Evolutionary conservation across 345 rosid species (phyloP).

Genomic region (Trapa bicornis): DNA sequence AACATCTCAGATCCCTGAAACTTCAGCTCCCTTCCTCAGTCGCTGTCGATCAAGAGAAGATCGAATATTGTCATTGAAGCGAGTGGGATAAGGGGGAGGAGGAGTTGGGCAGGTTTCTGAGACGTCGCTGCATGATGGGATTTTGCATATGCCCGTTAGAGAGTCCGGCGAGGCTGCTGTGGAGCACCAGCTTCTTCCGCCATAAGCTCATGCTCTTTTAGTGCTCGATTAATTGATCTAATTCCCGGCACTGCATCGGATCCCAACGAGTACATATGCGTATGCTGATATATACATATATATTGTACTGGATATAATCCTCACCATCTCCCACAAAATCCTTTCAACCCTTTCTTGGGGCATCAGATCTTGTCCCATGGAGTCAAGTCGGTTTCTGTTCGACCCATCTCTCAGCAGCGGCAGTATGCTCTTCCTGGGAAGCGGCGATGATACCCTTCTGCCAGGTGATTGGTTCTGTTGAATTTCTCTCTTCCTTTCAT

Average conservation of each 20-base stretch:
- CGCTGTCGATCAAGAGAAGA: background rate
- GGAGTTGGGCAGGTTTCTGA: slow-evolving; percentile 5
- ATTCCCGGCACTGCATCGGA: background rate
- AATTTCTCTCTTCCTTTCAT: background rate
- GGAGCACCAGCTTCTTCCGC: slow-evolving; percentile 90
- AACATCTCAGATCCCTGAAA: background rate
- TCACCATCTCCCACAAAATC: background rate
- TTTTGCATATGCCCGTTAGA: slow-evolving; percentile 66
- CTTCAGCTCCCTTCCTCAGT: slow-evolving; percentile 1
- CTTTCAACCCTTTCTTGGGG: background rate
- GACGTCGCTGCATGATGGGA: slow-evolving; percentile 56
- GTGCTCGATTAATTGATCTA: slow-evolving; percentile 5
- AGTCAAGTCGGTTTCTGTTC: slow-evolving; percentile 53
- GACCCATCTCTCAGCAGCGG: slow-evolving; percentile 43
- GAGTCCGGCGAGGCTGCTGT: slow-evolving; percentile 70
- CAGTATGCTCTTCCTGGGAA: slow-evolving; percentile 58
- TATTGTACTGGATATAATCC: background rate
- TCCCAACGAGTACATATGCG: background rate
- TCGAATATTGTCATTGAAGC: background rate
- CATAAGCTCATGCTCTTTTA: slow-evolving; percentile 74
- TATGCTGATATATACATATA: background rate
- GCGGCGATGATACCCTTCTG: slow-evolving; percentile 22
- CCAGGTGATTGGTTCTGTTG: slow-evolving; percentile 16
- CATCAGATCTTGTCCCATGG: slow-evolving; percentile 24
- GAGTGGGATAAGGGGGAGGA: background rate